Evolutionary conservation across 2,329 filamentous ascomycete genomes (phyloP).

Genomic region (Fusarium keratoplasticum): DNA sequence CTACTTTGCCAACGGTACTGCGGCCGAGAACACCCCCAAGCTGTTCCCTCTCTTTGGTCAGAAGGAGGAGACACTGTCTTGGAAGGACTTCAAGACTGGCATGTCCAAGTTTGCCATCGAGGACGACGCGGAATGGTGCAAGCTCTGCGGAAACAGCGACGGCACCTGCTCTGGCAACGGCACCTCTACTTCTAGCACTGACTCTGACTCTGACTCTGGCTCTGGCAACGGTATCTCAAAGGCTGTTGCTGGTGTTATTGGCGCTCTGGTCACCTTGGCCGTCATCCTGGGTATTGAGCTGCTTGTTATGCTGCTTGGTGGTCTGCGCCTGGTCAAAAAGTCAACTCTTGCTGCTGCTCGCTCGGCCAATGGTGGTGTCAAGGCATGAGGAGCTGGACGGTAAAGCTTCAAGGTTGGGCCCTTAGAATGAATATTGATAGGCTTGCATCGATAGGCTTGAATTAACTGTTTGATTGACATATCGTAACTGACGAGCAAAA

Average conservation of each 20-base stretch:
- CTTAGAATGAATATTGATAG: background rate
- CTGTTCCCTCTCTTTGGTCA: conserved; percentile 72
- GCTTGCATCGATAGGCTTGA: background rate
- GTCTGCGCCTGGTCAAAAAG: conserved; percentile 62
- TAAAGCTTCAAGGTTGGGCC: background rate
- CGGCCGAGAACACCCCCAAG: conserved; percentile 62
- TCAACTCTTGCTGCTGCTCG: conserved; percentile 46
- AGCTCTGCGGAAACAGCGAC: conserved; percentile 77
- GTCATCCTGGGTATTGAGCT: conserved; percentile 61
- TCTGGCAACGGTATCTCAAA: conserved; percentile 66
- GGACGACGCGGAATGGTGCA: conserved; percentile 78
- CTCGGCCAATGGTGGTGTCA: conserved; percentile 26
- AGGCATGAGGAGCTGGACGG: conserved; percentile 30
- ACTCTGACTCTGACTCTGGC: conserved; percentile 19
- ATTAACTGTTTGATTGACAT: conserved; percentile 12
- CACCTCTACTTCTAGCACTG: conserved; percentile 32
- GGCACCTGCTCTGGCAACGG: conserved; percentile 67
- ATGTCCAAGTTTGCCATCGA: conserved; percentile 76
- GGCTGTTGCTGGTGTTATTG: conserved; percentile 84
- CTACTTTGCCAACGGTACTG: conserved; percentile 70
- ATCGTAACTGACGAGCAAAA: background rate
- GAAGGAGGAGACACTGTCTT: conserved; percentile 67
- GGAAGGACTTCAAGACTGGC: conserved; percentile 72
- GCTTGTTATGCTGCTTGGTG: conserved; percentile 56
- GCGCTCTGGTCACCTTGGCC: conserved; percentile 72